These are phyloP conservation scores for Carex arenaria DNA, from an alignment of 202 grass and related monocot genomes.

Conservation along the genomic window DNA sequence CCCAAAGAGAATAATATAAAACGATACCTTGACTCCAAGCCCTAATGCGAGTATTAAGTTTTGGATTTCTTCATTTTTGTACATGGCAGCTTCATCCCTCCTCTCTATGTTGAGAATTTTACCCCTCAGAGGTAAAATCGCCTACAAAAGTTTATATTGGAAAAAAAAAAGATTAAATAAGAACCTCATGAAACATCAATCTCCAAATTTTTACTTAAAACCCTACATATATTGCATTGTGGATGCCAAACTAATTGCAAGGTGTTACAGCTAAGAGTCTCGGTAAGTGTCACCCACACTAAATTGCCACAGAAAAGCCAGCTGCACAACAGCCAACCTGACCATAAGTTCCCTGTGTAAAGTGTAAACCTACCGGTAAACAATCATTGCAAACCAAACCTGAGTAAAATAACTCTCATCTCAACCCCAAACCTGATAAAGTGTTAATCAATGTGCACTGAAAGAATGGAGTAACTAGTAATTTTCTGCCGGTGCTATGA, in stretches of 20 bases:
- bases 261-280: not conserved
- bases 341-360: not conserved
- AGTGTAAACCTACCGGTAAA: not conserved
- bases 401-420: not conserved
- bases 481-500: not conserved
- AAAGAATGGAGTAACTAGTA: not conserved
- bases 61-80: conserved; percentile 98
- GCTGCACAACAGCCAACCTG: not conserved
- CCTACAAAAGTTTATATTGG: conserved; percentile 44
- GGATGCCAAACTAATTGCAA: not conserved
- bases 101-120: conserved; percentile 99
- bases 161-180: not conserved
- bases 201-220: not conserved
- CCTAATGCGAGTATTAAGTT: conserved; percentile 94
- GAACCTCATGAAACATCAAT: conserved; percentile 1
- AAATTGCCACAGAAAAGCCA: not conserved
- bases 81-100: conserved; percentile 88
- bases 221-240: not conserved
- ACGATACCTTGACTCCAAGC: conserved; percentile 84
- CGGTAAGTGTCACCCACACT: not conserved
- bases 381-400: not conserved
- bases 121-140: conserved; percentile 88
- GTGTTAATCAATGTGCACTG: not conserved
- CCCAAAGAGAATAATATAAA: not conserved
- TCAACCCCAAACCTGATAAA: conserved; percentile 7